Base-by-base conservation (phyloP, 345 rosid species). In the Eucalyptus sideroxylon region DNA sequence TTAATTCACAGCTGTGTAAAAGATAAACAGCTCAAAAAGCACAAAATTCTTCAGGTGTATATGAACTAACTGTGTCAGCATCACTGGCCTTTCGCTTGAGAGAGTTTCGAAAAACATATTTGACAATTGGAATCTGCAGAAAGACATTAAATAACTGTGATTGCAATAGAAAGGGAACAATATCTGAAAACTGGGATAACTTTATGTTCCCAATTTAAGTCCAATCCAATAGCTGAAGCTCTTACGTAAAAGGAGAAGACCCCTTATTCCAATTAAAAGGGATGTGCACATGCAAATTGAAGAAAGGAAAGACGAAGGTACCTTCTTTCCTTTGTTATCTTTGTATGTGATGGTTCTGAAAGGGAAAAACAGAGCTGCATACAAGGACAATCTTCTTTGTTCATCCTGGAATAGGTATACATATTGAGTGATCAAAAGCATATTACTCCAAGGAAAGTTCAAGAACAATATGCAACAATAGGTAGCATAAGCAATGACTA, bases 361-460 rank as follows among this genome's bases (percentile, higher is more conserved):
- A 21, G 99, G 98, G 88, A 96, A 95, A 95, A 98, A 98, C 83
- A 98, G 90, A 86, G 99, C 97, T 87, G 98, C 94, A 93, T 97
- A 98, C 40, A 95, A 88, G 86, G 94, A 91, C 62, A 97, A 95
- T 92, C 98, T 95, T 91, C 94, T 93, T 87, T 96, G 95, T 86
- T 98, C 98, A 88, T 91, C 97, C 99, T 97, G 89, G 77, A 93
- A 91, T 90, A 87, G 90, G 90, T n/a, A 90, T 51, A 86, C 50
- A 50, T 31, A 50, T 26, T 3, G 45, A 72, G 69, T 51, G 11
- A 53, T 56, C 56, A 86, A 50, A 50, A 47, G 59, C 87, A 86
- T 30, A 27, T 19, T 42, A 87, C 89, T 88, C 53, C 89, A 88
- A 50, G 67, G 59, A 42, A 53, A 27, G 69, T 19, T 24, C 59